Evolutionary conservation across 2,329 filamentous ascomycete genomes (phyloP), one percentile per base, ranked within the genome.

Genomic region (Aureobasidium subglaciale): DNA sequence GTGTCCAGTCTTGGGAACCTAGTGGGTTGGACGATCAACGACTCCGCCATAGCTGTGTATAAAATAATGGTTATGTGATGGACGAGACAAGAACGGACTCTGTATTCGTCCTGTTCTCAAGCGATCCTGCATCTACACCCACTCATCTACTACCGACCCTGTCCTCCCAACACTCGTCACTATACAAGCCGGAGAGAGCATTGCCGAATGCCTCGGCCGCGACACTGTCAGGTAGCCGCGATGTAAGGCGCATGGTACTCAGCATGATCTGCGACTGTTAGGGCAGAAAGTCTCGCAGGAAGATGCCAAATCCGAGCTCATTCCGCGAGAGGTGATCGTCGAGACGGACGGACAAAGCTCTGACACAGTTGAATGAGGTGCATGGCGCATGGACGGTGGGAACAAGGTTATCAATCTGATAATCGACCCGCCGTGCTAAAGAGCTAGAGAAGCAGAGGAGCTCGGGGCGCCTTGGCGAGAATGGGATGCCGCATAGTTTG

Each of bases 331-430:
- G 13, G 25, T 8, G 46, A 37, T 50, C 30, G n/a, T 50, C 32
- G 46, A 22, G 18, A 38, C 22, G 4, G n/a, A 37, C 11, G 24
- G n/a, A 10, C 7, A 25, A 29, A 27, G 27, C 20, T 38, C 24
- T 29, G 48, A 41, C 48, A 38, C 27, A 15, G 35, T 37, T 38
- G 43, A 35, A 35, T 18, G 43, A 48, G 43, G 43, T 54, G 52
- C 40, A 18, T 32, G 40, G 40, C 13, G 40, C 52, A 55, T 46
- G 9, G 52, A 46, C 52, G 29, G 52, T 55, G 42, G 2, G 10
- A n/a, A 38, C 49, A 56, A 42, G 32, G 42, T 56, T 56, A 56
- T 56, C 53, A 37, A 56, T 56, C 53, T 56, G 41, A 56, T 48
- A 56, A 56, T 56, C 53, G 22, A 37, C 46, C 46, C 32, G 46